Evolutionary conservation across 1,284 basidiomycete species (phyloP), one percentile per base, ranked within the genome.

Genomic region (Malassezia nana): DNA sequence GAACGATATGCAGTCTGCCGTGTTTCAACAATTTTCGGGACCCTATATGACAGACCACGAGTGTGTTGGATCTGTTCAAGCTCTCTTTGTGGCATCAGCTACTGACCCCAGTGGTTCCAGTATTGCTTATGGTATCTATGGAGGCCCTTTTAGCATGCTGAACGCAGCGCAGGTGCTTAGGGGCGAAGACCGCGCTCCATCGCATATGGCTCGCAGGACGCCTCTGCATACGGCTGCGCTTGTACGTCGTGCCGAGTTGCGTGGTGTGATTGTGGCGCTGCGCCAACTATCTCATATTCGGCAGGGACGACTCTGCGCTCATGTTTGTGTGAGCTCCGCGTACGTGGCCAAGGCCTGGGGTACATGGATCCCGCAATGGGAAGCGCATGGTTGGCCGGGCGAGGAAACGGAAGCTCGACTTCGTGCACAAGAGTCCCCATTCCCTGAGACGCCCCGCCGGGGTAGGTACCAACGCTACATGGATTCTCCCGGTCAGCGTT

Each of bases 311-410:
- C 16, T 61, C 2, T 69, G 66, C 42, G 62, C 61, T 3, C 66
- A 69, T 47, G 52, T 69, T 24, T 69, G 66, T 56, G 64, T 69
- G 38, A 65, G 66, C 50, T 62, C 59, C 24, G 60, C 65, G 1
- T 69, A 69, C 54, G 63, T 66, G 13, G 66, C 66, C 52, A 69
- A 69, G 48, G 66, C 66, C 2, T 69, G 66, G 66, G 65, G 63
- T 10, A 58, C 59, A 7, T 69, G 66, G 66, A 69, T 69, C 25
- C 66, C 66, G 3, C 50, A 59, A 10, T 69, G 66, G 66, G 66
- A 69, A 48, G 43, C 48, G 46, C 45, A 60, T 20, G 66, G 66
- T 18, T 69, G 66, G 66, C 65, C 66, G 1, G 65, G 63, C 25
- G 59, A 58, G 7, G 62, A 62, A 5, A 5, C 29, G 15, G 43